phyloP scores from a whole-genome alignment of 345 rosid genomes.

The Linum trigynum region DNA sequence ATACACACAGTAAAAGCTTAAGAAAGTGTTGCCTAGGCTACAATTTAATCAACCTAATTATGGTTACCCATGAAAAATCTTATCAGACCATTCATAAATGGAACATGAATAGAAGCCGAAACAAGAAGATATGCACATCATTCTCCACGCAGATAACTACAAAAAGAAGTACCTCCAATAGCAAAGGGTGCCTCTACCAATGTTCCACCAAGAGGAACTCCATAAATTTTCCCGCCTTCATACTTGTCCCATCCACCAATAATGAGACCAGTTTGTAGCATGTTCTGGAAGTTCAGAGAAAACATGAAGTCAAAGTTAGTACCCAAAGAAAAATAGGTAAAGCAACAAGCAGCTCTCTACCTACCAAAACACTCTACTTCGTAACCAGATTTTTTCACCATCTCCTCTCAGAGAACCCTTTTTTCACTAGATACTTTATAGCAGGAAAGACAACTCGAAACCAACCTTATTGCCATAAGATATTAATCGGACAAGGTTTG shows the following conservation, averaged over 20 bases:
- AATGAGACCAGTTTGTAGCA: constrained; percentile 85
- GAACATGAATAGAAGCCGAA: background rate
- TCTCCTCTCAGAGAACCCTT: background rate
- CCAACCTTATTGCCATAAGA: constrained; percentile 68
- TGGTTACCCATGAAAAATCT: too few species aligned
- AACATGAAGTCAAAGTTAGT: background rate
- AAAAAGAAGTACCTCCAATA: constrained; percentile 61
- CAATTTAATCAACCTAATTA: background rate
- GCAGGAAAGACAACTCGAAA: background rate
- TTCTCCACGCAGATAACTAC: background rate
- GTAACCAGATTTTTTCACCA: background rate
- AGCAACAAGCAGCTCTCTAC: background rate
- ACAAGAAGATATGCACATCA: background rate
- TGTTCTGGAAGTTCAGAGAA: constrained; percentile 39
- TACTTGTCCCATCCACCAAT: constrained; percentile 98
- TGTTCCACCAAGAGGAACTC: constrained; percentile 94
- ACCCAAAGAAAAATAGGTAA: background rate
- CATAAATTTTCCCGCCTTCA: constrained; percentile 93
- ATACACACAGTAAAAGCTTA: background rate
- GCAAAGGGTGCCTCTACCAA: constrained; percentile 91
- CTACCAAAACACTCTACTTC: background rate
- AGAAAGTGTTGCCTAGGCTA: background rate
- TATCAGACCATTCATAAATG: too few species aligned
- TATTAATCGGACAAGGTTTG: constrained; percentile 73
- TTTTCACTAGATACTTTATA: too few species aligned